phyloP scores from a whole-genome alignment of 2,329 filamentous ascomycete species.

The Apiospora kogelbergensis region DNA sequence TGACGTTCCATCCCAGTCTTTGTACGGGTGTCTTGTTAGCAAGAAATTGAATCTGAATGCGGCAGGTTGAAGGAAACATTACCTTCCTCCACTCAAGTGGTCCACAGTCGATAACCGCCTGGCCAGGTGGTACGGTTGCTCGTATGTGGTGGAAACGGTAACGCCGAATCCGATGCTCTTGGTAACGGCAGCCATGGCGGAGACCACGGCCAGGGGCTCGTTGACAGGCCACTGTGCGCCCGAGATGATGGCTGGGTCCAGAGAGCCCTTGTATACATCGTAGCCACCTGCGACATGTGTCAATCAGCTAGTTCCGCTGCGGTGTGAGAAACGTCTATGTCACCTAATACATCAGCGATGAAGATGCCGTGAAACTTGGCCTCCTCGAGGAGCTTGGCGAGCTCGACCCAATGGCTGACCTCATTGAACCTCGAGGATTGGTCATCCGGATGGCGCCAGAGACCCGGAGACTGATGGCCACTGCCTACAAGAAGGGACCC shows the following conservation, averaged over 20 bases:
- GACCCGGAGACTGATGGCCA: conserved; percentile 17
- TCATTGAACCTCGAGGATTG: conserved; percentile 57
- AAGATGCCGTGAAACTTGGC: conserved; percentile 66
- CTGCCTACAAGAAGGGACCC: conserved; percentile 1
- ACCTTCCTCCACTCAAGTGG: conserved; percentile 64
- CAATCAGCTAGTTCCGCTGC: background rate
- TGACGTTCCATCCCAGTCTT: conserved; percentile 56
- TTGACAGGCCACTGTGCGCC: conserved; percentile 72
- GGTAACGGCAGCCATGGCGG: conserved; percentile 70
- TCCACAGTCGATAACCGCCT: conserved; percentile 65
- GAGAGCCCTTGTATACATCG: conserved; percentile 64
- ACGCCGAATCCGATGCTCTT: conserved; percentile 69
- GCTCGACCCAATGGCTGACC: conserved; percentile 62
- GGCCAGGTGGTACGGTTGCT: conserved; percentile 69
- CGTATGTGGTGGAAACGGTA: conserved; percentile 69
- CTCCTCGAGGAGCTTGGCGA: conserved; percentile 61
- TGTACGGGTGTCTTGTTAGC: conserved; percentile 19
- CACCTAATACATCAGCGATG: conserved; percentile 62
- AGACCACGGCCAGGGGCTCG: conserved; percentile 63
- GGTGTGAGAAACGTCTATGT: background rate
- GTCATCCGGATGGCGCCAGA: conserved; percentile 55
- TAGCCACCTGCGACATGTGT: conserved; percentile 51
- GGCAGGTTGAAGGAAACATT: no score
- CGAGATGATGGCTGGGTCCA: conserved; percentile 60
- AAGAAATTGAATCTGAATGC: no score